A percentile compares a stretch with the other conserved stretches of the same genome.
Evolutionary conservation across 345 rosid genomes (phyloP).

Genomic region (Rhizophora mangle): DNA sequence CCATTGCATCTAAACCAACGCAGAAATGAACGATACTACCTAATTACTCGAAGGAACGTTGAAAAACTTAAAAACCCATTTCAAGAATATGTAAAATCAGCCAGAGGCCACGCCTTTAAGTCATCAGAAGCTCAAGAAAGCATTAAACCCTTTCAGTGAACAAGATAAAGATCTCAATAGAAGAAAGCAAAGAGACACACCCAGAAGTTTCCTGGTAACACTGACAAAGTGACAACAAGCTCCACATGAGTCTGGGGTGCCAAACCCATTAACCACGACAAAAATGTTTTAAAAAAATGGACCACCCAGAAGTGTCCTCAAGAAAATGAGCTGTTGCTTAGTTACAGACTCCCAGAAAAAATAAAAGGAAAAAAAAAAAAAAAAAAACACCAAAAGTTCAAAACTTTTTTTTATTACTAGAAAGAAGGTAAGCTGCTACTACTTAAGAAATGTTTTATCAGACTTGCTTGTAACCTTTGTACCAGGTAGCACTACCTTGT

Average conservation of each 20-base stretch:
- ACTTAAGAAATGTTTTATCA: conserved; percentile 8
- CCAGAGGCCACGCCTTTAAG: not conserved
- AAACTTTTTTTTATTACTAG: no score
- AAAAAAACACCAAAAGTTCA: no score
- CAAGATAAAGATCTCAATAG: not conserved
- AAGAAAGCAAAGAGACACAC: not conserved
- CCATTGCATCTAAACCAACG: conserved; percentile 20
- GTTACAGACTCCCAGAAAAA: conserved; percentile 12
- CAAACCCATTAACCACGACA: conserved; percentile 13
- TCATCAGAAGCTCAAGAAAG: not conserved
- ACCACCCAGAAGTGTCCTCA: conserved; percentile 10
- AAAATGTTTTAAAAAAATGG: conserved; percentile 6
- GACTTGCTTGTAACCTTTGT: not conserved
- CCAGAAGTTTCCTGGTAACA: conserved; percentile 8
- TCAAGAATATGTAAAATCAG: not conserved
- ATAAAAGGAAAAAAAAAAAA: not conserved
- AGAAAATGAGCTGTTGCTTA: conserved; percentile 22
- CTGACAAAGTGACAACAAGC: conserved; percentile 10
- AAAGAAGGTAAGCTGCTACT: not conserved
- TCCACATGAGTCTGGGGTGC: conserved; percentile 20
- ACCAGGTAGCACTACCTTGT: conserved; percentile 6
- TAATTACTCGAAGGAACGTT: conserved; percentile 6
- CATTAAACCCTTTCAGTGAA: not conserved
- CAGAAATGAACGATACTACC: conserved; percentile 9
- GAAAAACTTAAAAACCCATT: conserved; percentile 24